Base-by-base conservation (phyloP, 2,329 filamentous ascomycete genomes). In the Pseudopithomyces chartarum region DNA sequence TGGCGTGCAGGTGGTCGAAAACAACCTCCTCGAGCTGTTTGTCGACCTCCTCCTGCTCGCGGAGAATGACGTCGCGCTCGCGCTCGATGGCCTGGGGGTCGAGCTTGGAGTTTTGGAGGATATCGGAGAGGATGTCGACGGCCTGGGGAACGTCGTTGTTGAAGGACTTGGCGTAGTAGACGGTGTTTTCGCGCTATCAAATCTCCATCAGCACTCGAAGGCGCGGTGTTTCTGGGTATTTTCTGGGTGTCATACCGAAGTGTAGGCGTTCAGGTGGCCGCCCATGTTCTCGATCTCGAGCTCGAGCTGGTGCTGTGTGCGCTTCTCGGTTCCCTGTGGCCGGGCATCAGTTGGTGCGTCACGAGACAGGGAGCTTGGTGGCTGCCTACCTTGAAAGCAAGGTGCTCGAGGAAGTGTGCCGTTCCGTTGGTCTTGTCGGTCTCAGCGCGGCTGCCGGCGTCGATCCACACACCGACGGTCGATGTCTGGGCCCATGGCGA, bases 271-370 rank as follows among this genome's bases (percentile, higher is more conserved):
- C 73, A 99, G 86, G 84, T 99, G 95, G 65, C 92, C 95, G 79
- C 95, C 95, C 91, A 99, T 97, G 84, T 99, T 99, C 86, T 99
- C 95, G 76, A 99, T 98, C 85, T 99, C 95, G 65, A 99, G 89
- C 84, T 99, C 95, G 78, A 99, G 85, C 83, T 99, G 95, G 78
- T 96, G 90, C 82, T 99, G 95, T 65, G 90, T 92, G 80, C 95
- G 88, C 84, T 90, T 96, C 80, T 90, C 85, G 68, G 95, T 99
- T 71, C 95, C 95, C 93, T 93, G 57, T 62, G 44, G 50, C 52
- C 46, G 55, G 43, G 46, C 56, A 64, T 75, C 65, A 74, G 73
- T 66, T 5, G 29, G 59, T 50, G 53, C 47, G 22, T 54, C 52
- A 49, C 50, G 47, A 44, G 32, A 19, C 52, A 57, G 29, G 48